Conservation (phyloP, 2,329 filamentous ascomycete genomes). For the Scopulariopsis brevicaulis region DNA sequence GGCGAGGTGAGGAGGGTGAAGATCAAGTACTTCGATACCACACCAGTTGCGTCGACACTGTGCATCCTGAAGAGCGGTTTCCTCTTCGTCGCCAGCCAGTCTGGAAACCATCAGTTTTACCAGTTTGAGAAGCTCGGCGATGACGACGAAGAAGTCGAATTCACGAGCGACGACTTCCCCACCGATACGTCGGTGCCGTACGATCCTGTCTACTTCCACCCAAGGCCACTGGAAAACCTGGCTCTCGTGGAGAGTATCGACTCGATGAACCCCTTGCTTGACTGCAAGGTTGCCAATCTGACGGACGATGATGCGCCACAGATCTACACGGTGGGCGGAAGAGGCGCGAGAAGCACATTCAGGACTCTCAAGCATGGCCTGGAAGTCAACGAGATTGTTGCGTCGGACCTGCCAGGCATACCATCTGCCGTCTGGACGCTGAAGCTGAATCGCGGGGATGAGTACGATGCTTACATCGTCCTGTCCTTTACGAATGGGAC, state of each 20-base stretch:
- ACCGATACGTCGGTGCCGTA: slow-evolving; percentile 19
- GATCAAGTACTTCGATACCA: slow-evolving; percentile 97
- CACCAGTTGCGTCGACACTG: slow-evolving; percentile 76
- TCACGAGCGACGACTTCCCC: slow-evolving; percentile 71
- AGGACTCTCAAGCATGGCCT: slow-evolving; percentile 86
- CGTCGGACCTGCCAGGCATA: slow-evolving; percentile 80
- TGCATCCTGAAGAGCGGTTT: slow-evolving; percentile 95
- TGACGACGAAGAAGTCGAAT: slow-evolving; percentile 83
- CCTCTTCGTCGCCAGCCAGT: slow-evolving; percentile 84
- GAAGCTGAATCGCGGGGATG: slow-evolving; percentile 68
- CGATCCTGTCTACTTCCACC: slow-evolving; percentile 74
- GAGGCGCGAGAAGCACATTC: slow-evolving; percentile 80
- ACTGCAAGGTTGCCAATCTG: slow-evolving; percentile 84
- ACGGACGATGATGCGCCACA: slow-evolving; percentile 91
- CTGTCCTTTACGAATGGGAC: slow-evolving; percentile 86
- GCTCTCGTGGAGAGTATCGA: slow-evolving; percentile 76
- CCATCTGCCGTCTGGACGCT: slow-evolving; percentile 93
- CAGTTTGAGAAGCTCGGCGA: slow-evolving; percentile 96
- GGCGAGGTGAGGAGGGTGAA: slow-evolving; percentile 74
- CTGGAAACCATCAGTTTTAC: slow-evolving; percentile 88
- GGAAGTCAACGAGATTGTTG: slow-evolving; percentile 91
- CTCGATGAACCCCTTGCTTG: slow-evolving; percentile 82
- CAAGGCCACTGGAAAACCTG: slow-evolving; percentile 69
- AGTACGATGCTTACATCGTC: slow-evolving; percentile 92
- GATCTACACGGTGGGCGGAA: slow-evolving; percentile 87